Conservation (phyloP, 176 grass and related monocot genomes). For the Areca catechu region DNA sequence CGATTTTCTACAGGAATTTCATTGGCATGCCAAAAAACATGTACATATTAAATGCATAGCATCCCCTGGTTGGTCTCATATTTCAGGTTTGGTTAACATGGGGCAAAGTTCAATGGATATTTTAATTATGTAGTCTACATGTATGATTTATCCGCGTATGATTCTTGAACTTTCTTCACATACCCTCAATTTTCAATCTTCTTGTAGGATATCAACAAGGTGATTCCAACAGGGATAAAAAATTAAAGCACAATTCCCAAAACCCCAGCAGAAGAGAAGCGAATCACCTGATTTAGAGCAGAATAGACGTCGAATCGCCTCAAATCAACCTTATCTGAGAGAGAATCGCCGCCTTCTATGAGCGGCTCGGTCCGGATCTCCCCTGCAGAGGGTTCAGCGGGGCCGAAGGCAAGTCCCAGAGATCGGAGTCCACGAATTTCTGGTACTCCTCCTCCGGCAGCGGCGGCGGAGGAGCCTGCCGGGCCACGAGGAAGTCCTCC, state of each 20-base stretch:
- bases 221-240: not conserved
- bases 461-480: slow-evolving; percentile 37
- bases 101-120: too few species aligned
- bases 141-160: too few species aligned
- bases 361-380: slow-evolving; percentile 20
- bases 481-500: slow-evolving; percentile 54
- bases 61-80: too few species aligned
- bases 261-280: too few species aligned
- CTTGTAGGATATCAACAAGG: too few species aligned
- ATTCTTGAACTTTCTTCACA: too few species aligned
- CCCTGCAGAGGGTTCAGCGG: slow-evolving; percentile 28
- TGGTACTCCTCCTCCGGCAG: slow-evolving; percentile 61
- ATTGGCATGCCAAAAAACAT: too few species aligned
- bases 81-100: too few species aligned
- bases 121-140: too few species aligned
- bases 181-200: too few species aligned
- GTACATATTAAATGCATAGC: too few species aligned
- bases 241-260: not conserved
- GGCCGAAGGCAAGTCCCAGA: slow-evolving; percentile 81
- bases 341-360: slow-evolving; percentile 28
- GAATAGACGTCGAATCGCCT: slow-evolving; percentile 43
- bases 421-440: slow-evolving; percentile 56
- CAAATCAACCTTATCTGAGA: slow-evolving; percentile 37
- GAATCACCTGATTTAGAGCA: slow-evolving; percentile 53
- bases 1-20: too few species aligned